phyloP scores from a whole-genome alignment of 2,329 filamentous ascomycete genomes.

The Orbilia javanica region DNA sequence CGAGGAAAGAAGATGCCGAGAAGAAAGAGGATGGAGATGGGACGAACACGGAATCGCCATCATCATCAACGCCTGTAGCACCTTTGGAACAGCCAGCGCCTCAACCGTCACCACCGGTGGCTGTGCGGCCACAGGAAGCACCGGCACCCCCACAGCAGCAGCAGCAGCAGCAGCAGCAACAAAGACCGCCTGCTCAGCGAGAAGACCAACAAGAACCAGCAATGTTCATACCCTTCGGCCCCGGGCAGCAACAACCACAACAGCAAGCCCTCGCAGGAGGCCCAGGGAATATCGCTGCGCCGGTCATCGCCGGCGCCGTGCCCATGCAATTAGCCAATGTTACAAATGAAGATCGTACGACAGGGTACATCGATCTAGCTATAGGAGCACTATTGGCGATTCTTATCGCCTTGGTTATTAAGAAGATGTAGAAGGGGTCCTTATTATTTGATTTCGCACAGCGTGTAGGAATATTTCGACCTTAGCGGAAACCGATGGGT shows the following conservation, averaged over 20 bases:
- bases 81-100: not conserved
- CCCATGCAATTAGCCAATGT: slow-evolving; percentile 4
- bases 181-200: not conserved
- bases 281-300: slow-evolving; percentile 7
- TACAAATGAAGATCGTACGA: slow-evolving; percentile 34
- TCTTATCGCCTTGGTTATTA: slow-evolving; percentile 30
- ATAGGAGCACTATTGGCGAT: slow-evolving; percentile 28
- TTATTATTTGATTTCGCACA: not conserved
- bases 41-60: not conserved
- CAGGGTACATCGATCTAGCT: slow-evolving; percentile 47
- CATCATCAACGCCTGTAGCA: not conserved
- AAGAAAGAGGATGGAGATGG: not conserved
- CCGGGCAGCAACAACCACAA: slow-evolving; percentile 29
- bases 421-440: slow-evolving; percentile 18
- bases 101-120: not conserved
- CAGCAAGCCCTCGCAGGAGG: not conserved
- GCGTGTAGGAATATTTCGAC: slow-evolving; percentile 35
- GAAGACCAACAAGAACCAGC: slow-evolving; percentile 33
- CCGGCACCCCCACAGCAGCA: not conserved
- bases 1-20: slow-evolving; percentile 61
- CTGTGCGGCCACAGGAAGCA: not conserved
- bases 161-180: slow-evolving; percentile 11
- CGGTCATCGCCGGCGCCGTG: slow-evolving; percentile 28
- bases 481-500: not conserved
- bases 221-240: slow-evolving; percentile 48